Base-by-base conservation (phyloP, 345 rosid species). In the Populus simonii region DNA sequence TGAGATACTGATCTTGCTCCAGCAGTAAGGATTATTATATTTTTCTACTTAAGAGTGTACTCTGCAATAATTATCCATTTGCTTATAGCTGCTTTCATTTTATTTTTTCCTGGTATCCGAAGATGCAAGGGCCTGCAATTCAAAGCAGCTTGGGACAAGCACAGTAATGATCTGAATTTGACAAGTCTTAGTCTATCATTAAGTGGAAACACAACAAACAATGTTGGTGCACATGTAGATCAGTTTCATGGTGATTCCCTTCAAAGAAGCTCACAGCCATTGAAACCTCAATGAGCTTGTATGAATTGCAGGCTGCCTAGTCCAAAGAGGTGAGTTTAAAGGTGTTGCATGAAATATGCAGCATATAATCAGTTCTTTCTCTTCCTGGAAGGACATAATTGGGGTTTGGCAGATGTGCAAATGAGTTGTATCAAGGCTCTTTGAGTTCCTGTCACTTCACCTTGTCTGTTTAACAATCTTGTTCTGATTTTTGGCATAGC, bases 41-140 rank as follows among this genome's bases (percentile, higher is more conserved):
- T 67, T 51, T 8, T 18, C 18, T 47, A 47, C 51, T 47, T 15
- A 47, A 39, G 51, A 47, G 53, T 39, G 51, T 27, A 12, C 25
- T 31, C 15, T 33, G 16, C n/a, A 35, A 15, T 53, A 35, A 15
- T 38, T 36, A 27, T n/a, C 31, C 12, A 11, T 20, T 3, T 31
- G 12, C 18, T 10, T 53, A 13, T 39, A 29, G 72, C 8, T 38
- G 35, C 38, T 9, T 65, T 17, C 39, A 45, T 25, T 74, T 78
- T 38, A 4, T 38, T 43, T 66, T 49, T 25, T 70, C 8, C 18
- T 77, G 55, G 39, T 45, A 67, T 43, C 55, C 53, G 55, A 75
- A 92, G 99, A 83, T 90, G 89, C 88, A 93, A 91, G 84, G 85
- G 92, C 62, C 12, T 29, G 59, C 94, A 90, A 75, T 91, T 93